phyloP scores from a whole-genome alignment of 192 early-diverging fungal species.

The Coemansia sp. region DNA sequence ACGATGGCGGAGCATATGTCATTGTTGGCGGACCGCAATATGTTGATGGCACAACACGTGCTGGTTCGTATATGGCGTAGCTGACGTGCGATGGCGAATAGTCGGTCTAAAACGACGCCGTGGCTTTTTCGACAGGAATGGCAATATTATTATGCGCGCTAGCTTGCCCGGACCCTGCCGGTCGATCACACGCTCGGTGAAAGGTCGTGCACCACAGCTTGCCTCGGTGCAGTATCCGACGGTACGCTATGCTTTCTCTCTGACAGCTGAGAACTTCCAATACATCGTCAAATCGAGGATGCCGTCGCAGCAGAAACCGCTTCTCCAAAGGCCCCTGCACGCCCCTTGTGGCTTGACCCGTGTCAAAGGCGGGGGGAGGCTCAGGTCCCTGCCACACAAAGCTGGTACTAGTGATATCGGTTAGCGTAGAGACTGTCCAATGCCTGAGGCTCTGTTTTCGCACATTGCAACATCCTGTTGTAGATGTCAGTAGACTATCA shows the following conservation, averaged over 20 bases:
- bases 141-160: neutral
- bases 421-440: neutral
- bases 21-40: neutral
- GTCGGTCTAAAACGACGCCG: neutral
- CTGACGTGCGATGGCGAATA: neutral
- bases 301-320: constrained; percentile 21
- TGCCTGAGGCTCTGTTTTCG: constrained; percentile 5
- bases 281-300: constrained; percentile 18
- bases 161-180: neutral
- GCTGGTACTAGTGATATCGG: neutral
- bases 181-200: constrained; percentile 4
- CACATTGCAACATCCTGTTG: neutral
- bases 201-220: constrained; percentile 40
- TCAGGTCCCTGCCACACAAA: neutral
- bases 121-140: neutral
- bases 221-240: constrained; percentile 20
- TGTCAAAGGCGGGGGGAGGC: neutral
- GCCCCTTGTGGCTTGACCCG: neutral
- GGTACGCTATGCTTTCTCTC: constrained; percentile 21
- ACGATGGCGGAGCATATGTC: neutral
- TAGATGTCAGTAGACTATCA: neutral
- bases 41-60: neutral
- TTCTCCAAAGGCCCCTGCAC: neutral
- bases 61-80: neutral
- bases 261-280: constrained; percentile 29